Conservation (phyloP, 1,139 yeast genomes). For the Lodderomyces elongisporus region DNA sequence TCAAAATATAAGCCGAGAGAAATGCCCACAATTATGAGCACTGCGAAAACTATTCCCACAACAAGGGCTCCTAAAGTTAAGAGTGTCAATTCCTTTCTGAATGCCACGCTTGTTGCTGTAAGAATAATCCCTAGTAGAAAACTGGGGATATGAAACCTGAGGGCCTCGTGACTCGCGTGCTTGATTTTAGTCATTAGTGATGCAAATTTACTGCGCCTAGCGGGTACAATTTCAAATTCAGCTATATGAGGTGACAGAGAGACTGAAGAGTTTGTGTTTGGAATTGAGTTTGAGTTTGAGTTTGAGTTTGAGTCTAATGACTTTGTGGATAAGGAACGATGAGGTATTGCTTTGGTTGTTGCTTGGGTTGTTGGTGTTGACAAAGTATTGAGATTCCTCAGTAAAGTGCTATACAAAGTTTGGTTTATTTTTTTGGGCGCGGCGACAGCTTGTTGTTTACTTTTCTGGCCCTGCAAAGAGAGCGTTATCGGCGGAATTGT, state of each 20-base stretch:
- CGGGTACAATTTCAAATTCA: too few species aligned
- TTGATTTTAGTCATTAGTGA: conserved; percentile 5
- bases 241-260: too few species aligned
- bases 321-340: too few species aligned
- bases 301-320: too few species aligned
- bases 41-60: conserved; percentile 17
- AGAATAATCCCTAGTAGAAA: conserved; percentile 26
- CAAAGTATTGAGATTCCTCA: conserved; percentile 7
- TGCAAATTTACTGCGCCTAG: too few species aligned
- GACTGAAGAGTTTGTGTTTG: too few species aligned
- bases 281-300: too few species aligned
- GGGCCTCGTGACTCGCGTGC: neutral
- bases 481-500: neutral
- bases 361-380: conserved; percentile 2
- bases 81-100: conserved; percentile 5
- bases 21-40: conserved; percentile 11
- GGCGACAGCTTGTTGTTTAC: too few species aligned
- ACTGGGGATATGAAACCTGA: conserved; percentile 27
- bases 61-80: conserved; percentile 4
- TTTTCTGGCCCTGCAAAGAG: conserved; percentile 2
- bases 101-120: conserved; percentile 5
- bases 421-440: conserved; percentile 10
- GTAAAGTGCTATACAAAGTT: conserved; percentile 6
- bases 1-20: conserved; percentile 34
- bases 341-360: neutral